Percentiles rank a stretch among this genome's conserved stretches.
Conservation (phyloP, 352 stramenopile genomes). For the Blastocystis sp. region DNA sequence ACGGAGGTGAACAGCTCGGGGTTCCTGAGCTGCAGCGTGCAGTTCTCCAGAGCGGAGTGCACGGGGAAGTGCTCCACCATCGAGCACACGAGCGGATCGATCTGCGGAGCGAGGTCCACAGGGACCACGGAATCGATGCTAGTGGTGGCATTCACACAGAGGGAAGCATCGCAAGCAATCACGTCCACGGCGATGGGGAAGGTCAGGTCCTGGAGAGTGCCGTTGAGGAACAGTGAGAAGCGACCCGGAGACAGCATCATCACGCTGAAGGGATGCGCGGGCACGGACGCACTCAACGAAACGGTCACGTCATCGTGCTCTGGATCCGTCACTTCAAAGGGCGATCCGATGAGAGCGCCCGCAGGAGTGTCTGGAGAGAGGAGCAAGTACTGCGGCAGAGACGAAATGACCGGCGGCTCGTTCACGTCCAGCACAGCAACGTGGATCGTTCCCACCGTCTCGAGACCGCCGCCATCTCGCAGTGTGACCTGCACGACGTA, state of each 20-base stretch:
- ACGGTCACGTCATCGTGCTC: conserved; percentile 13
- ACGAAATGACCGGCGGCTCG: conserved; percentile 1
- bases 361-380: not conserved
- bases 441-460: not conserved
- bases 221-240: not conserved
- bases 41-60: conserved; percentile 3
- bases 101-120: not conserved
- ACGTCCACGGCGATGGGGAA: not conserved
- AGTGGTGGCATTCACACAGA: not conserved
- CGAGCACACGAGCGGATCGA: not conserved
- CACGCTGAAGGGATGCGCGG: not conserved
- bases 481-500: not conserved
- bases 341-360: not conserved
- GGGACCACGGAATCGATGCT: not conserved
- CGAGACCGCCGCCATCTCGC: conserved; percentile 12
- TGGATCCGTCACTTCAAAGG: not conserved
- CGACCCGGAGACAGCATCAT: not conserved
- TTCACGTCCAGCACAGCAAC: conserved; percentile 47
- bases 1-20: not conserved
- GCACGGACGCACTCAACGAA: not conserved
- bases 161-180: not conserved
- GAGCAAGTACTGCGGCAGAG: not conserved
- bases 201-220: not conserved
- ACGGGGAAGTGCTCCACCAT: not conserved
- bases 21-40: not conserved